Base-by-base conservation (phyloP, 371 early-diverging fungal genomes). In the Mucor irregularis region DNA sequence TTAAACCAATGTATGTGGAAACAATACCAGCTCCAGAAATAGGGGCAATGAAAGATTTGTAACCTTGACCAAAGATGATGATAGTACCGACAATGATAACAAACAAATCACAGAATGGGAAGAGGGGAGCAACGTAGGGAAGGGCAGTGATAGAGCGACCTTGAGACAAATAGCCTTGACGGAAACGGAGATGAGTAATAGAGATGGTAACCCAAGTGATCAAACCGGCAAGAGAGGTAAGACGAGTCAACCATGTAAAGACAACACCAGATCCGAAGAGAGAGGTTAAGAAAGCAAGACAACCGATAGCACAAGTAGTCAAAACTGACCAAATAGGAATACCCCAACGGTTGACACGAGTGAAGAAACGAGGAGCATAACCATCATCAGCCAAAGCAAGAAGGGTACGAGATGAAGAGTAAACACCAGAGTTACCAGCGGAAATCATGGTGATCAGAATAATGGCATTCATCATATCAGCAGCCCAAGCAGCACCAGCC, bases 161-260 rank as follows among this genome's bases (percentile, higher is more conserved):
- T 52, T 95, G 95, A 8, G 80, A 74, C 13, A 75, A 53, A 47
- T 76, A 86, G 7, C 94, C 94, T 11, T 78, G 78, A 19, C 94
- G 88, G 85, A 94, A 93, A 9, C 93, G 89, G 53, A 85, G 68
- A 61, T 94, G 93, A 4, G 87, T 87, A 31, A 88, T 61, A 4
- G 84, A 76, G 56, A 94, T 93, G 38, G 83, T 78, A 17, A 90
- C 56, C 94, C 94, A 95, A 31, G 89, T 85, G 43, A 90, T 78
- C 43, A 94, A 80, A 31, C 92, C 91, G 1, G 95, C 85, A n/a
- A 88, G 74, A 0, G 88, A 85, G 3, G 90, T 80, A 14, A 93
- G 56, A 56, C 74, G 79, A 45, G 89, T 68, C 30, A 93, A 69
- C 84, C 89, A 90, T 45, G 66, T 78, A 66, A 89, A 95, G 3